Evolutionary conservation across 2,329 filamentous ascomycete species (phyloP), one percentile per base, ranked within the genome.

Genomic region (Neophaeococcomyces aloes): DNA sequence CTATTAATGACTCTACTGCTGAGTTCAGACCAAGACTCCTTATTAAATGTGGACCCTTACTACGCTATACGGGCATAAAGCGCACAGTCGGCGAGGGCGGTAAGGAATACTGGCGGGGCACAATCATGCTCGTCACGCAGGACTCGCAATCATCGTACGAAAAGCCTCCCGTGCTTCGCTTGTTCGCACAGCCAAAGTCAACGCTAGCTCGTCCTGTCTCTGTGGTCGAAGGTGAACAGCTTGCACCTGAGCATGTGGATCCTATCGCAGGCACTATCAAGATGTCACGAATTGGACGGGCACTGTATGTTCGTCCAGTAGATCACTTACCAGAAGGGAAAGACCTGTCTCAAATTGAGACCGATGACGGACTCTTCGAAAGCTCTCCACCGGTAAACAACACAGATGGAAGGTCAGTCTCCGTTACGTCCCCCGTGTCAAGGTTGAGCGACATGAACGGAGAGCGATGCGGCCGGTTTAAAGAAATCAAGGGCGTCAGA

Each of bases 121-220:
- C 79, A 48, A 74, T 96, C 45, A 87, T 98, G 86, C 94, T 98
- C 55, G 87, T 98, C 17, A 96, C 91, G 0, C 74, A 79, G 41
- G 89, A 98, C 57, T 74, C 77, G 2, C 76, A 82, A 31, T 96
- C 89, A 2, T 83, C 82, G 1, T 94, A 95, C 57, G 79, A 86
- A 37, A 75, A 75, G n/a, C 62, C 68, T 0, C 91, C 91, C 3
- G 84, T 75, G 0, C 67, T 98, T 51, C 76, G 88, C 33, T 64
- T 98, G 3, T 98, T 96, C 60, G 79, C 82, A 5, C 88, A 95
- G 58, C 83, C 86, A 1, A 82, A 89, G 61, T 83, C 88, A 49
- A 68, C 94, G 14, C 68, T 94, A 2, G 82, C 85, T 5, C 83
- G 84, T 2, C 86, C 87, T 1, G 84, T 86, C 1, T 70, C 73